Evolutionary conservation across 2,329 filamentous ascomycete genomes (phyloP).

Genomic region (Akanthomyces uredinophilus): DNA sequence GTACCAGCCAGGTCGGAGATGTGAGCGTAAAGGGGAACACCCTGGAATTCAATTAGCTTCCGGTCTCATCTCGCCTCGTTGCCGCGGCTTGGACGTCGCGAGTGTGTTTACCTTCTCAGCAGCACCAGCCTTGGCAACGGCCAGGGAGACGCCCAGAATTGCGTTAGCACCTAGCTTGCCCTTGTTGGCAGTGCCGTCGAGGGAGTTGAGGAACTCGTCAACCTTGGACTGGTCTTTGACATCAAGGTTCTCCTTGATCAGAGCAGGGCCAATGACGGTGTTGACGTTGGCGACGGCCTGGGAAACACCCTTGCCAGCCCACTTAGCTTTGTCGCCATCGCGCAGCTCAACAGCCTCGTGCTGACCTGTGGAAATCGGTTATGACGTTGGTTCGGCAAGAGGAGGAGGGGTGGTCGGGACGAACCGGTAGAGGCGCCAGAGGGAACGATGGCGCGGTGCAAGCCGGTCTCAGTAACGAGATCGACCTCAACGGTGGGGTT

Average conservation of each 20-base stretch:
- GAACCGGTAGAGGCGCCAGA: constrained; percentile 91
- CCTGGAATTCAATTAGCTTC: constrained; percentile 35
- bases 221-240: constrained; percentile 82
- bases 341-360: constrained; percentile 89
- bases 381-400: constrained; percentile 22
- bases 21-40: constrained; percentile 80
- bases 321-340: constrained; percentile 82
- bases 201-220: constrained; percentile 78
- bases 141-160: constrained; percentile 79
- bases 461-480: constrained; percentile 89
- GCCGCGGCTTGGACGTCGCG: neutral
- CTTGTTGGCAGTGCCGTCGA: constrained; percentile 84
- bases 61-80: neutral
- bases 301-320: constrained; percentile 80
- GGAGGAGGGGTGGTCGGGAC: constrained; percentile 30
- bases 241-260: constrained; percentile 78
- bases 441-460: constrained; percentile 95
- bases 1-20: constrained; percentile 82
- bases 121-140: constrained; percentile 81
- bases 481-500: constrained; percentile 99
- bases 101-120: constrained; percentile 64
- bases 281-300: constrained; percentile 88
- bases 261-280: constrained; percentile 68
- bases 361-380: constrained; percentile 54
- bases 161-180: constrained; percentile 83